Percentiles rank a stretch among this genome's conserved stretches.
Conservation (phyloP, 768 basidiomycete species). For the Tubosaeta sp. region DNA sequence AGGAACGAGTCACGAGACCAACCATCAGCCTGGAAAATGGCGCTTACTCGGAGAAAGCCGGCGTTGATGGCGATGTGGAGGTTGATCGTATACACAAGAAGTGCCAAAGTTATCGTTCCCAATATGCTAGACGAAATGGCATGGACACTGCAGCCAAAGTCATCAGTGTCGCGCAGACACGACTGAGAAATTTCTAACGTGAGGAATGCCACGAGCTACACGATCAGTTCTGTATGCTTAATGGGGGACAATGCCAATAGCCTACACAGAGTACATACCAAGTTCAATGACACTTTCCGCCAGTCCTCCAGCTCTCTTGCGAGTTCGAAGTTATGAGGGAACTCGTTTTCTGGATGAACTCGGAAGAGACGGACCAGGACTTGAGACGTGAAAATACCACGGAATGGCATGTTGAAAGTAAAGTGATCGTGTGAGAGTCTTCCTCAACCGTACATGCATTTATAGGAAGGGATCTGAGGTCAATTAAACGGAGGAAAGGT, state of each 20-base stretch:
- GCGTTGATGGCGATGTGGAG: conserved; percentile 19
- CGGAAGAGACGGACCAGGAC: background rate
- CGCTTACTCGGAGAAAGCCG: conserved; percentile 17
- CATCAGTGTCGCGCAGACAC: background rate
- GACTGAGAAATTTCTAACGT: conserved; percentile 13
- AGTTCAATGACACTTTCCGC: conserved; percentile 19
- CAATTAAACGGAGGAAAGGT: background rate
- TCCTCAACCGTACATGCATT: background rate
- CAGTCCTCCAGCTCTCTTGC: conserved; percentile 18
- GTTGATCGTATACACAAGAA: conserved; percentile 29
- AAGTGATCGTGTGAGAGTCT: background rate
- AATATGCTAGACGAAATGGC: conserved; percentile 15
- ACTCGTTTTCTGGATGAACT: background rate
- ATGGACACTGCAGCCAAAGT: conserved; percentile 16
- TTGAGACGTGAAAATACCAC: background rate
- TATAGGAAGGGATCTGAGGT: conserved; percentile 2
- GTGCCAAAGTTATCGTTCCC: conserved; percentile 19
- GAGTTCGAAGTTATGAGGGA: conserved; percentile 10
- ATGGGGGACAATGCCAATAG: background rate
- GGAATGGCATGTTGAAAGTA: conserved; percentile 9
- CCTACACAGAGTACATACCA: conserved; percentile 10
- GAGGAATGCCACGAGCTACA: conserved; percentile 27
- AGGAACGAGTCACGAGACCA: background rate
- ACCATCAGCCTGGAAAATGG: background rate
- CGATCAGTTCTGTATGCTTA: background rate